A percentile compares a stretch with the other conserved stretches of the same genome.
These are phyloP conservation scores for Ceratocystis diversiconidia DNA, from an alignment of 2,329 filamentous ascomycete genomes.

Conservation along the genomic window DNA sequence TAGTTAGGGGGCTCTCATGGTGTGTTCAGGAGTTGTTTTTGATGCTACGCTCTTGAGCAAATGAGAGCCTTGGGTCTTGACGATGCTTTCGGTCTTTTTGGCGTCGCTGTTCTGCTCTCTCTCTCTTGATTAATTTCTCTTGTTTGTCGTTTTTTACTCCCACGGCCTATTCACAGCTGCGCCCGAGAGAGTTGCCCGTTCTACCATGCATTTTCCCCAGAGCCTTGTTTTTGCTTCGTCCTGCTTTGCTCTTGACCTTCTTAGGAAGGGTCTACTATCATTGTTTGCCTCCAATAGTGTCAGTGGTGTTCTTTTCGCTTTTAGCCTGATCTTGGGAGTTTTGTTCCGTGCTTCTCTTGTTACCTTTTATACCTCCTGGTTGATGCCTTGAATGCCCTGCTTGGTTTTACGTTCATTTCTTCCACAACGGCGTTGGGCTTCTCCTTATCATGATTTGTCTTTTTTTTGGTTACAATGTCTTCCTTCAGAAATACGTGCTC, in stretches of 20 bases:
- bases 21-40: conserved; percentile 16
- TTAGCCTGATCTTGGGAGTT: not conserved
- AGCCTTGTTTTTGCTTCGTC: conserved; percentile 4
- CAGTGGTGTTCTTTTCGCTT: too few species aligned
- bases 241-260: not conserved
- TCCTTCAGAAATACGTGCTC: not conserved
- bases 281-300: not conserved
- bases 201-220: conserved; percentile 4
- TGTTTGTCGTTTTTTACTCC: not conserved
- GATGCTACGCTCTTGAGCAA: conserved; percentile 14
- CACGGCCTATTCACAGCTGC: not conserved
- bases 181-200: conserved; percentile 5
- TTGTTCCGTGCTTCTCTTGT: not conserved
- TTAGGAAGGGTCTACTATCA: not conserved
- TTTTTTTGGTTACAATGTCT: not conserved
- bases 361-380: not conserved
- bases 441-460: not conserved
- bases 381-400: not conserved
- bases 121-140: not conserved
- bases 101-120: not conserved
- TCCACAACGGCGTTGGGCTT: not conserved
- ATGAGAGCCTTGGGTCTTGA: not conserved
- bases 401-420: not conserved
- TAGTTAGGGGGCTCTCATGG: conserved; percentile 17
- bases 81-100: not conserved